Base-by-base conservation (phyloP, 805 yeast genomes). In the Cyberlindnera petersonii region DNA sequence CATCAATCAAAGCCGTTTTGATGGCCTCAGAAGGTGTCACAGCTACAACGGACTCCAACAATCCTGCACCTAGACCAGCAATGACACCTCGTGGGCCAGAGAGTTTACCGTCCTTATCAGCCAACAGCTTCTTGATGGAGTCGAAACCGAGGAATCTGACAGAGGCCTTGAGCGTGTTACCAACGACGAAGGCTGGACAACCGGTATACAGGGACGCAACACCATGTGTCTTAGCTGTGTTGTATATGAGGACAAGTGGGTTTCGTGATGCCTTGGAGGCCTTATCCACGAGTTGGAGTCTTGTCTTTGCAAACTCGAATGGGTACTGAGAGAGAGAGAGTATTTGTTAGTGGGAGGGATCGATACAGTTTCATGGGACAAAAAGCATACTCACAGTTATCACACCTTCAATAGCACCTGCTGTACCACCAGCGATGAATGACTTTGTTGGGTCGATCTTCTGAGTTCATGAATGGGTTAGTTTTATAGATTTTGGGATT, bases 11-110 rank as follows among this genome's bases (percentile, higher is more conserved):
- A 0, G 94, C 96, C 0, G 98, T 91, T 59, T 91, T 91, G 63
- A 91, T 86, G 24, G 96, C 95, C 63, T 91, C 98, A 40, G 89
- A 88, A 3, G 98, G 98, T 0, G 98, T 91, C 33, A 93, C 95
- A 0, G 98, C 98, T 31, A 89, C 71, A 20, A 88, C 82, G 41
- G 95, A 82, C 60, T 91, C 98, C 44, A 91, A 63, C 31, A 89
- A 74, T 26, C 98, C 98, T 3, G 98, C 98, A 33, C 98, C 97
- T 31, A 93, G 68, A n/a, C 98, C 98, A 2, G 98, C 98, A 23
- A 91, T 43, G 6, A 89, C 94, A 49, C 98, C 98, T 55, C 95
- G 65, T 7, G 93, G 81, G 4, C 95, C 95, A 24, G 93, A 79
- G 34, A 93, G 65, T 61, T 86, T 84, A 6, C 98, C 98, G 46